Evolutionary conservation across 208 protist genomes (phyloP).

Genomic region (Lotmaria passim): DNA sequence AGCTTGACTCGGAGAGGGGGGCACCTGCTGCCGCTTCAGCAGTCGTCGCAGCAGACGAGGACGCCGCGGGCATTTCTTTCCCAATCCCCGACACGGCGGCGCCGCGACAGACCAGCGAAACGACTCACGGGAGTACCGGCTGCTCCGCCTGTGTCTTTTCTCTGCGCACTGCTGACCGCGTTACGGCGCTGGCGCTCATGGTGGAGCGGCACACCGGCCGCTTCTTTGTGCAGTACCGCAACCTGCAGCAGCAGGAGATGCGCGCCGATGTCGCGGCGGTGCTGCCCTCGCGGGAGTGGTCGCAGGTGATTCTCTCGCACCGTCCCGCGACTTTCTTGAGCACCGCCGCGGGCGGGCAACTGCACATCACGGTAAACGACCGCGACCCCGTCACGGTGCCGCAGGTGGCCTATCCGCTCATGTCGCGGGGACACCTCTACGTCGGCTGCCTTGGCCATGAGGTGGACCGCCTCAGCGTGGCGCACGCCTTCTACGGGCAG

Average conservation of each 20-base stretch:
- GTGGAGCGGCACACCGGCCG: constrained; percentile 26
- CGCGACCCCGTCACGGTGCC: constrained; percentile 30
- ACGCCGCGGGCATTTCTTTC: neutral
- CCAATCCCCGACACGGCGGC: neutral
- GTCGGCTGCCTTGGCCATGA: constrained; percentile 66
- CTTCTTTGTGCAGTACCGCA: constrained; percentile 40
- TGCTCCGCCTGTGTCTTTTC: constrained; percentile 33
- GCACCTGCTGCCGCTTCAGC: neutral
- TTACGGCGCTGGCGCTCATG: constrained; percentile 38
- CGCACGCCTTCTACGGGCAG: constrained; percentile 67
- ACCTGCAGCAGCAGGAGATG: constrained; percentile 36
- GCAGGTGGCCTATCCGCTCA: constrained; percentile 53
- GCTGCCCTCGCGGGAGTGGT: constrained; percentile 33
- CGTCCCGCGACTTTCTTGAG: constrained; percentile 28
- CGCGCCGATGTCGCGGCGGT: constrained; percentile 21
- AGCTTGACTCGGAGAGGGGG: neutral
- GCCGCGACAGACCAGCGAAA: neutral
- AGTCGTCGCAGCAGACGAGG: too few relatives aligned
- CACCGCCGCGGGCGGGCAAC: constrained; percentile 34
- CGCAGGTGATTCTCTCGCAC: constrained; percentile 28
- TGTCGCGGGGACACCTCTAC: constrained; percentile 56
- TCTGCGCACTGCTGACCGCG: constrained; percentile 32
- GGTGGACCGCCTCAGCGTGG: constrained; percentile 49
- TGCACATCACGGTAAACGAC: constrained; percentile 62
- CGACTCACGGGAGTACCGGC: neutral